phyloP scores from a whole-genome alignment of 805 yeast genomes.

The Lipomyces yamanashiensis region DNA sequence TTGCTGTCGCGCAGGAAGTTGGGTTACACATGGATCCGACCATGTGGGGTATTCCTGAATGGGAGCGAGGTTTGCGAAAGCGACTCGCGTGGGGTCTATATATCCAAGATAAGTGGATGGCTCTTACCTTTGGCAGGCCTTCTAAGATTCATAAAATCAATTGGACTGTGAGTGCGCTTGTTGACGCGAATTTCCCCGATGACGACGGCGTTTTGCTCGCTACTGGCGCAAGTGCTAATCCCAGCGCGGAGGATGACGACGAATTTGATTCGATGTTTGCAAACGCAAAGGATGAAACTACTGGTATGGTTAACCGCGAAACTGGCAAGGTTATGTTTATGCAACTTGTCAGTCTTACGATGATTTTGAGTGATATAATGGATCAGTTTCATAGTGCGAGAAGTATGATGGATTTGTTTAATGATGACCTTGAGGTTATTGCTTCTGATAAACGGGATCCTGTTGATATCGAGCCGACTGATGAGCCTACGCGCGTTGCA shows the following conservation, averaged over 20 bases:
- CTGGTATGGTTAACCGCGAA: constrained; percentile 36
- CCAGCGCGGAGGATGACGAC: constrained; percentile 21
- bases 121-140: constrained; percentile 81
- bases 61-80: constrained; percentile 90
- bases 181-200: constrained; percentile 46
- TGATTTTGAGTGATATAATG: constrained; percentile 45
- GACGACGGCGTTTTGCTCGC: constrained; percentile 24
- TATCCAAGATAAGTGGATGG: constrained; percentile 88
- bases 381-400: constrained; percentile 35
- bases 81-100: constrained; percentile 96
- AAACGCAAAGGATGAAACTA: constrained; percentile 12
- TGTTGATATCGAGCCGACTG: constrained; percentile 2
- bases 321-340: constrained; percentile 43
- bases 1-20: constrained; percentile 84
- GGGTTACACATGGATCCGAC: constrained; percentile 91
- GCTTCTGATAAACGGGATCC: constrained; percentile 4
- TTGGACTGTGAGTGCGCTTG: constrained; percentile 76
- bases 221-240: constrained; percentile 17
- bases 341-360: constrained; percentile 44
- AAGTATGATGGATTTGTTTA: constrained; percentile 24
- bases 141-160: constrained; percentile 76
- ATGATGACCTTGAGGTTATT: constrained; percentile 17
- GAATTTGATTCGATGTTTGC: constrained; percentile 18
- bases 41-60: constrained; percentile 88
- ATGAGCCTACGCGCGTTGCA: constrained; percentile 6